Evolutionary conservation across 1,139 yeast species (phyloP).

Genomic region (Kodamaea derodonti): DNA sequence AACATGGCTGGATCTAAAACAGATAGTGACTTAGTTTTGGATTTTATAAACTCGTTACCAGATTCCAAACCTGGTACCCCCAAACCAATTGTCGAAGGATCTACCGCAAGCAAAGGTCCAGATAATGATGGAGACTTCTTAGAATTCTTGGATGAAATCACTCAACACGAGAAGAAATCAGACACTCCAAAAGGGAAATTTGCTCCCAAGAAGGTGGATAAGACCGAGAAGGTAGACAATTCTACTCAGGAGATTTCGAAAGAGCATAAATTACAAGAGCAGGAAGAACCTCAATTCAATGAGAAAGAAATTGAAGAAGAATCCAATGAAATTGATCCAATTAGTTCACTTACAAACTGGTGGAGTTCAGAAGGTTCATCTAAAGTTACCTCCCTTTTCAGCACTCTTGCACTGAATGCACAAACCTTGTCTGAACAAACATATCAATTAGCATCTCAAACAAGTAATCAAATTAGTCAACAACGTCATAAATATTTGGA

Average conservation of each 20-base stretch:
- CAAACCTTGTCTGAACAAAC: constrained; percentile 40
- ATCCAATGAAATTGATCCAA: constrained; percentile 48
- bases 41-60: constrained; percentile 85
- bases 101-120: constrained; percentile 10
- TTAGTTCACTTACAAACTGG: constrained; percentile 73
- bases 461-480: constrained; percentile 42
- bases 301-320: constrained; percentile 7
- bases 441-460: constrained; percentile 39
- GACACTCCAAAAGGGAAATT: constrained; percentile 19
- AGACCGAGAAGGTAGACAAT: constrained; percentile 4
- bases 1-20: constrained; percentile 11
- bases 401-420: constrained; percentile 47
- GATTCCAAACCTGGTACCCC: constrained; percentile 49
- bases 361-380: constrained; percentile 74
- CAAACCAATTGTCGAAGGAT: constrained; percentile 22
- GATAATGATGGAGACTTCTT: constrained; percentile 70
- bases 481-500: constrained; percentile 38
- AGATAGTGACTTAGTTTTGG: constrained; percentile 72
- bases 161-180: constrained; percentile 39
- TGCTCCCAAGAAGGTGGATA: constrained; percentile 25
- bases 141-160: constrained; percentile 84
- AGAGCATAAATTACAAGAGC: neutral
- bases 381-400: constrained; percentile 71
- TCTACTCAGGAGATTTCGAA: neutral
- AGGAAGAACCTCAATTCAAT: constrained; percentile 6